Percentiles rank a stretch among this genome's conserved stretches.
Conservation (phyloP, 108 stramenopile genomes). For the Seminavis robusta region DNA sequence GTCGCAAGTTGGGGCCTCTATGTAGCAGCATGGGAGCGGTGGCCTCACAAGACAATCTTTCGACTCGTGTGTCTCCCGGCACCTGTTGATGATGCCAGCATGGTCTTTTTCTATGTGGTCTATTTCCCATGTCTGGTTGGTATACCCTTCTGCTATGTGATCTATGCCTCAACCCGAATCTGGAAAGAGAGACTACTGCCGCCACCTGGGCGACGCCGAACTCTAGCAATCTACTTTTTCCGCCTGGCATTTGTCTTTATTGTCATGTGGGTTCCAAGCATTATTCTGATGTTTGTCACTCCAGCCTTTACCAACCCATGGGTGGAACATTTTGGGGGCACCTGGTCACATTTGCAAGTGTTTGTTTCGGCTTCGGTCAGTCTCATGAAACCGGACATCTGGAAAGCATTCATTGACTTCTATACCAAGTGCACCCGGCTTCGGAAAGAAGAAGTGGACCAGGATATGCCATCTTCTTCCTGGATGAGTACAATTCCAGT, state of each 20-base stretch:
- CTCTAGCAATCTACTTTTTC: slow-evolving; percentile 9
- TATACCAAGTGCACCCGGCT: too few relatives aligned
- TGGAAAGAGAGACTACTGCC: slow-evolving; percentile 6
- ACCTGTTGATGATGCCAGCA: slow-evolving; percentile 2
- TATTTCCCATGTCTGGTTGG: slow-evolving; percentile 8
- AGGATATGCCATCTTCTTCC: too few relatives aligned
- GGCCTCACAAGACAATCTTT: not conserved
- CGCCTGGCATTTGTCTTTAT: slow-evolving; percentile 2
- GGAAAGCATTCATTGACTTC: not conserved
- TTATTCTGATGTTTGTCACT: not conserved
- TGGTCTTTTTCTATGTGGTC: slow-evolving; percentile 9
- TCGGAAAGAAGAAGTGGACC: too few relatives aligned
- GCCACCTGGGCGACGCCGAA: slow-evolving; percentile 3
- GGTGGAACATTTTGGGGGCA: not conserved
- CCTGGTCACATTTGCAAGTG: slow-evolving; percentile 14
- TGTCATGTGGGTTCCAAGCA: slow-evolving; percentile 15
- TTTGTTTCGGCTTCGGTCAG: not conserved
- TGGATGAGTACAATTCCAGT: too few relatives aligned
- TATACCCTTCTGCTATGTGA: slow-evolving; percentile 1
- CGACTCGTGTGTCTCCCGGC: slow-evolving; percentile 11
- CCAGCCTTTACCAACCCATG: not conserved
- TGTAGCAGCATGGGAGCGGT: not conserved
- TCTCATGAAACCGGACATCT: slow-evolving; percentile 9
- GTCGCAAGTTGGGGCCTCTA: not conserved
- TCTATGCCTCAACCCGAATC: slow-evolving; percentile 5